A percentile compares a stretch with the other conserved stretches of the same genome.
phyloP scores from a whole-genome alignment of 768 basidiomycete species.

The Mrakia blollopis region DNA sequence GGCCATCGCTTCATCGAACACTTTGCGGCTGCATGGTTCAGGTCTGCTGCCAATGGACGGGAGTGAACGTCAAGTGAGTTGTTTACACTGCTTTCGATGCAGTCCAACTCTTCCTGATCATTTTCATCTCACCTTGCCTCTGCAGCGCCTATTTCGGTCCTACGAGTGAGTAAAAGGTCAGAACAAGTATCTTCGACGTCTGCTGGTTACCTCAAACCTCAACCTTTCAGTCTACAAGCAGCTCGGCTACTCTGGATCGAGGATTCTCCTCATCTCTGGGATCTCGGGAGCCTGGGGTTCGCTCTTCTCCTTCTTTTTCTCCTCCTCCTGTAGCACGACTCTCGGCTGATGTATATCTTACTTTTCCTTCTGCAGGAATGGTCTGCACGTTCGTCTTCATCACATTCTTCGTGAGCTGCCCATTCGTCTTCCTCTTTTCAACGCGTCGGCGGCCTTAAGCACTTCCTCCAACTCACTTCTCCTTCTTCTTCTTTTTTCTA shows the following conservation, averaged over 20 bases:
- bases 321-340: not conserved
- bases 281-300: not conserved
- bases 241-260: constrained; percentile 5
- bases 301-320: not conserved
- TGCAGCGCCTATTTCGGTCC: not conserved
- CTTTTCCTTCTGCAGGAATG: not conserved
- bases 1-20: not conserved
- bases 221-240: constrained; percentile 5
- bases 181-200: not conserved
- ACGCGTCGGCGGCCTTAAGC: not conserved
- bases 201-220: not conserved
- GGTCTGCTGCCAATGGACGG: constrained; percentile 10
- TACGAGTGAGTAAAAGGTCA: not conserved
- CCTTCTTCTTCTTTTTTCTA: not conserved
- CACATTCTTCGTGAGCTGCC: not conserved
- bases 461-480: not conserved
- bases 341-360: too few species aligned
- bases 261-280: not conserved
- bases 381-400: not conserved
- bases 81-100: not conserved
- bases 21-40: not conserved
- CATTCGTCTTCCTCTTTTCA: not conserved
- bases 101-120: not conserved
- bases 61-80: constrained; percentile 13
- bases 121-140: not conserved